phyloP scores from a whole-genome alignment of 768 basidiomycete genomes.

The Phlebiopsis gigantea region DNA sequence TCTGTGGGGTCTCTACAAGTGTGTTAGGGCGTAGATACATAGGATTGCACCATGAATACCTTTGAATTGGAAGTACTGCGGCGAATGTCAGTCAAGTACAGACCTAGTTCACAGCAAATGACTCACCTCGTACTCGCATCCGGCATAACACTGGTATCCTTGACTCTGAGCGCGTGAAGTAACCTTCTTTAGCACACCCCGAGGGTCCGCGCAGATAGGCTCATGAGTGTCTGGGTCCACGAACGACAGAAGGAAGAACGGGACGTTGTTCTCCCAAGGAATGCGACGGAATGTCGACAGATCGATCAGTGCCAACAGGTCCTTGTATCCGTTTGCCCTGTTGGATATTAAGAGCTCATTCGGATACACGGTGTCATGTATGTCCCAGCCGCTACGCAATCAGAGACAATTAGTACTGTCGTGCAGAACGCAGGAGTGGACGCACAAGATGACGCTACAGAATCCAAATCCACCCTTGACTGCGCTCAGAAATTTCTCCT shows the following conservation, averaged over 20 bases:
- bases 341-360: constrained; percentile 89
- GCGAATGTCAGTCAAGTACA: not conserved
- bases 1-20: constrained; percentile 69
- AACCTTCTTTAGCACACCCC: constrained; percentile 67
- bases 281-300: constrained; percentile 83
- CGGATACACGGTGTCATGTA: constrained; percentile 83
- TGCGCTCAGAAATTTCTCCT: constrained; percentile 84
- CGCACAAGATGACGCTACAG: constrained; percentile 89
- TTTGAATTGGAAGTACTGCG: constrained; percentile 86
- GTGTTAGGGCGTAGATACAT: not conserved
- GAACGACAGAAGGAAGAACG: constrained; percentile 93
- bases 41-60: constrained; percentile 36
- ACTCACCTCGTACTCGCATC: constrained; percentile 90
- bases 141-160: constrained; percentile 69
- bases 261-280: constrained; percentile 86
- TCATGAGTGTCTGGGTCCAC: constrained; percentile 78
- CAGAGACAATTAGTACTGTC: not conserved
- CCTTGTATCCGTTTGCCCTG: constrained; percentile 86
- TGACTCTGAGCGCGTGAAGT: constrained; percentile 41
- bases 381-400: constrained; percentile 73
- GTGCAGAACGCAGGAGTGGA: constrained; percentile 10
- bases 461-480: constrained; percentile 86
- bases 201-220: constrained; percentile 78
- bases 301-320: constrained; percentile 83
- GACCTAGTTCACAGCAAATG: not conserved